A percentile compares a stretch with the other conserved stretches of the same genome.
These are phyloP conservation scores for Mollisiaceae sp. DNA, from an alignment of 2,329 filamentous ascomycete species.

Conservation along the genomic window DNA sequence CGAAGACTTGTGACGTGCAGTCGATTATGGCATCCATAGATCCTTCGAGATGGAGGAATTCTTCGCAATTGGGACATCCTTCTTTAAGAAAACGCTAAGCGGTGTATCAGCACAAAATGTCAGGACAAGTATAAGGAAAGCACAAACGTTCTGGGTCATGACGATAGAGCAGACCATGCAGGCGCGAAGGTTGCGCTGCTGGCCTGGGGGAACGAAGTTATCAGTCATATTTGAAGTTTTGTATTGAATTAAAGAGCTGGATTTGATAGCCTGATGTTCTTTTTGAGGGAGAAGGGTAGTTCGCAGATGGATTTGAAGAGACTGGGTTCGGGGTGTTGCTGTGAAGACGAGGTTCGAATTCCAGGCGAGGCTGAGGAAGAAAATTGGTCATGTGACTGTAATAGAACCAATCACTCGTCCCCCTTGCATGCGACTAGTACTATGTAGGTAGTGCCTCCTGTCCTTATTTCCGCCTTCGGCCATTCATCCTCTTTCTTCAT, in stretches of 20 bases:
- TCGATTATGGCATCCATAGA: conserved; percentile 83
- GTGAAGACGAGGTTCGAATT: not conserved
- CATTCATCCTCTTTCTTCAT: no score
- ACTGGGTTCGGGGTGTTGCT: not conserved
- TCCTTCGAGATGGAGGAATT: conserved; percentile 82
- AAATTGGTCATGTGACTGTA: not conserved
- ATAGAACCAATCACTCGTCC: no score
- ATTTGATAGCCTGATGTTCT: not conserved
- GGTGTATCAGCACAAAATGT: not conserved
- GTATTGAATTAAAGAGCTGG: not conserved
- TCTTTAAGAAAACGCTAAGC: conserved; percentile 79
- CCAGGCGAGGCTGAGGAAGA: conserved; percentile 6
- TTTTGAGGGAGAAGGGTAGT: not conserved
- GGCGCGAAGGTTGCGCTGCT: conserved; percentile 87
- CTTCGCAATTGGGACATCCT: conserved; percentile 97
- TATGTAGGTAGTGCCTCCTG: no score
- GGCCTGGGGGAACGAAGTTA: conserved; percentile 73
- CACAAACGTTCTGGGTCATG: conserved; percentile 73
- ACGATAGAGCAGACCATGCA: conserved; percentile 99
- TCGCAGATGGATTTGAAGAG: not conserved
- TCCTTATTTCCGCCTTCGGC: no score
- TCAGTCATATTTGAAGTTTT: conserved; percentile 44
- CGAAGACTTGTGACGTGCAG: conserved; percentile 95
- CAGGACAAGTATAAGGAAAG: conserved; percentile 4
- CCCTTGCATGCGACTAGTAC: not conserved